Percentiles rank a stretch among this genome's conserved stretches.
Conservation (phyloP, 2,329 filamentous ascomycete genomes). For the Neofusicoccum ribis region DNA sequence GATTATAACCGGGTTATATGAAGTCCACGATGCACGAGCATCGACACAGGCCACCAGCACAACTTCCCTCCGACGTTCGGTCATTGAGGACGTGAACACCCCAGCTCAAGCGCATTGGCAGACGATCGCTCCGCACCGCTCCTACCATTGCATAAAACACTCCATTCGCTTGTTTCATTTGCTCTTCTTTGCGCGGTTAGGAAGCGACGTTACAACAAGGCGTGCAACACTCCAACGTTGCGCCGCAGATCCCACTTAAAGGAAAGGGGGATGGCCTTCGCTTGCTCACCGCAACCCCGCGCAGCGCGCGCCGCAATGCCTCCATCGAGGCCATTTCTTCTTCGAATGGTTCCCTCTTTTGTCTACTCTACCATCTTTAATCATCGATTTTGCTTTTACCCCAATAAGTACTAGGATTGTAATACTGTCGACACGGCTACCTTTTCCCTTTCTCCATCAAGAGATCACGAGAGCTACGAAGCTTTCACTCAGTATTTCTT, state of each 20-base stretch:
- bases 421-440: background rate
- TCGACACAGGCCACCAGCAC: background rate
- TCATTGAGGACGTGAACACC: background rate
- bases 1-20: background rate
- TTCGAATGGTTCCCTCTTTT: background rate
- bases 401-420: background rate
- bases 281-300: background rate
- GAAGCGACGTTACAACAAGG: constrained; percentile 1
- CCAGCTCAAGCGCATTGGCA: background rate
- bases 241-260: constrained; percentile 10
- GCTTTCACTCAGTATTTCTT: background rate
- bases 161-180: background rate
- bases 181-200: background rate
- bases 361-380: background rate
- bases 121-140: background rate
- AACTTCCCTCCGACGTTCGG: background rate
- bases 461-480: no score
- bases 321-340: background rate
- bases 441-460: no score
- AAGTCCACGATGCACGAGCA: background rate
- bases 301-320: background rate
- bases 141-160: background rate
- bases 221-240: background rate
- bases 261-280: background rate
- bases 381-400: background rate